Evolutionary conservation across 352 stramenopile genomes (phyloP), one percentile per base, ranked within the genome.

Genomic region (Pythium utonaiense): DNA sequence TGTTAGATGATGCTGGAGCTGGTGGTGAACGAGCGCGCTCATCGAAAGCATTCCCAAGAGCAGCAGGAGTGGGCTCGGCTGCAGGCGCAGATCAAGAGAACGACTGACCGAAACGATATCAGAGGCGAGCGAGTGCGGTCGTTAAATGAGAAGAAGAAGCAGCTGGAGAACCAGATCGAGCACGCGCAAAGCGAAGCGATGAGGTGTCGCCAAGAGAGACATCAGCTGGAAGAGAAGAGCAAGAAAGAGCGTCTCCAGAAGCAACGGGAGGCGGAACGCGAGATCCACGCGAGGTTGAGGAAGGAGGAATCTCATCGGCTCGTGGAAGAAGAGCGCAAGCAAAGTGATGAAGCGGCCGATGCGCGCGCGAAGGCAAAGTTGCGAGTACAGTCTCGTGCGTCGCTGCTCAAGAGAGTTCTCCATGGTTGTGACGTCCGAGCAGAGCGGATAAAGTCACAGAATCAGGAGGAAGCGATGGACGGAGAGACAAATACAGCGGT

Each of bases 231-330:
- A 24, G 67, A 80, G 52, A 49, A 60, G 3, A 71, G 67, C 12
- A 64, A 74, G 22, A 70, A 73, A 44, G 75, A 85, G 51, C 75
- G 74, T 0, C 22, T 64, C 3, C 70, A 74, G 17, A 68, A 70
- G 3, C 80, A 83, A 24, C 69, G 70, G 66, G 77, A 88, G 33
- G 80, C 74, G 6, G 75, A 89, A 38, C 59, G 69, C 27, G 65
- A 60, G 13, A 63, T 89, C 33, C 68, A 75, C 25, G 62, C 65
- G 9, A 64, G 74, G 7, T 53, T 89, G 10, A 69, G 69, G 0
- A 57, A 77, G 17, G 80, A 89, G 53, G 80, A 89, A 30, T 74
- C 77, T 47, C 64, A 53, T 5, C 74, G 31, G 17, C 69, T 88
- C 55, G 72, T 81, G 47, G 67, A 80, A 13, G 74, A 86, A 1